A percentile compares a stretch with the other conserved stretches of the same genome.
Evolutionary conservation across 1,284 basidiomycete genomes (phyloP).

Genomic region (Kalmanozyma brasiliensis): DNA sequence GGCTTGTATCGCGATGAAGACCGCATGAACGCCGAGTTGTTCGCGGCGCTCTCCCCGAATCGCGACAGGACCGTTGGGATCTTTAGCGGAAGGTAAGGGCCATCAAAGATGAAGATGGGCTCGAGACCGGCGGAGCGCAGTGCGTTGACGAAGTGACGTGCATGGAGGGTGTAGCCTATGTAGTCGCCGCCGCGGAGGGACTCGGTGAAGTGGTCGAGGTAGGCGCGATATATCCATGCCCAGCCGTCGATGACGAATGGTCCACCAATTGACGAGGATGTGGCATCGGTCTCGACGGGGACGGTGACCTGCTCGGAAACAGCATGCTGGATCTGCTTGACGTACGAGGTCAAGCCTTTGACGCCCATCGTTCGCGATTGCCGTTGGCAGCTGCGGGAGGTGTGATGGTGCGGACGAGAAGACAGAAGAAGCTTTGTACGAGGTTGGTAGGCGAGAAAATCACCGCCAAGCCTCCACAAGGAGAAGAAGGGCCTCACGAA

Average conservation of each 20-base stretch:
- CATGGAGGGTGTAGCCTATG: constrained; percentile 28
- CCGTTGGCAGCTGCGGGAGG: constrained; percentile 2
- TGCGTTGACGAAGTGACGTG: constrained; percentile 25
- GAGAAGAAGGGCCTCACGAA: constrained; percentile 1
- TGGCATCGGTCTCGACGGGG: constrained; percentile 2
- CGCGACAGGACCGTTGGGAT: constrained; percentile 40
- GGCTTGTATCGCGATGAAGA: constrained; percentile 37
- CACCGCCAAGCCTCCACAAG: constrained; percentile 8
- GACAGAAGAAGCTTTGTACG: neutral
- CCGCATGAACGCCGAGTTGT: constrained; percentile 53
- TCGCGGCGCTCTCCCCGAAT: constrained; percentile 18
- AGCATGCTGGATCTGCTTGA: constrained; percentile 30
- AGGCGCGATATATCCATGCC: constrained; percentile 57
- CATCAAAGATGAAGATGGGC: constrained; percentile 61
- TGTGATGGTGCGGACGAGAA: neutral
- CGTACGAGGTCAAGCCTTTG: constrained; percentile 51
- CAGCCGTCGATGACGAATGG: constrained; percentile 56
- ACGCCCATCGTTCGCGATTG: constrained; percentile 47
- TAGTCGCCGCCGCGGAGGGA: constrained; percentile 46
- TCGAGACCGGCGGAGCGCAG: constrained; percentile 38
- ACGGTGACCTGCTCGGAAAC: constrained; percentile 44
- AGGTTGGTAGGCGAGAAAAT: neutral
- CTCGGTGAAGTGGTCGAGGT: constrained; percentile 49
- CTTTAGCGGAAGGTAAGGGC: constrained; percentile 52
- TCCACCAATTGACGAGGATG: neutral